These are phyloP conservation scores for Entomophthora muscae DNA, from an alignment of 371 early-diverging fungal genomes.

Conservation along the genomic window DNA sequence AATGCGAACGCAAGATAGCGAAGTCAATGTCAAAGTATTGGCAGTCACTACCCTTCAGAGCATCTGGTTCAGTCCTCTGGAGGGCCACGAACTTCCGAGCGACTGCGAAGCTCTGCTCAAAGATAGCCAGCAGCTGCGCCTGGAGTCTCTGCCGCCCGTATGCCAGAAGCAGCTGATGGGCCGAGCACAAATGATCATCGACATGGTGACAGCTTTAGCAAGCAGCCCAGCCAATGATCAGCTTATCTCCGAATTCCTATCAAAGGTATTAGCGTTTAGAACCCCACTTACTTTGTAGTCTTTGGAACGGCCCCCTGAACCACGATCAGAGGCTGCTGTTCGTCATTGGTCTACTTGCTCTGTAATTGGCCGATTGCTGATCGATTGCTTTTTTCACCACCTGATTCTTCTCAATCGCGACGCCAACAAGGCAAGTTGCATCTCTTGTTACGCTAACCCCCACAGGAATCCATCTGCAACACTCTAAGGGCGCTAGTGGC, in stretches of 20 bases:
- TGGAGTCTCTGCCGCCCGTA: conserved; percentile 14
- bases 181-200: conserved; percentile 23
- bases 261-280: neutral
- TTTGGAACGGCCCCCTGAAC: conserved; percentile 16
- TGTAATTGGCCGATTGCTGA: conserved; percentile 34
- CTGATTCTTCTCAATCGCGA: conserved; percentile 32
- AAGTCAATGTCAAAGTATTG: conserved; percentile 43
- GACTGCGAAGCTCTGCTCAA: conserved; percentile 22
- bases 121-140: conserved; percentile 13
- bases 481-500: conserved; percentile 22
- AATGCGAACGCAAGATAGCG: conserved; percentile 59
- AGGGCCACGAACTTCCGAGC: conserved; percentile 14
- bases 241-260: neutral
- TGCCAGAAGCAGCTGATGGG: conserved; percentile 22
- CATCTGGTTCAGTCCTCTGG: conserved; percentile 36
- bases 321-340: conserved; percentile 17
- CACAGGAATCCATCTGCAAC: conserved; percentile 12
- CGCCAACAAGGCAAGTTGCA: conserved; percentile 14
- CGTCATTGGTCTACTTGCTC: conserved; percentile 14
- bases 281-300: neutral
- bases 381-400: conserved; percentile 45
- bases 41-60: conserved; percentile 51
- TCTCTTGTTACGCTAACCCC: conserved; percentile 11
- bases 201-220: conserved; percentile 15
- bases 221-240: neutral